These are phyloP conservation scores for barrel medic (Medicago truncatula) DNA, from an alignment of 306 rosid species.

Conservation along the genomic window DNA sequence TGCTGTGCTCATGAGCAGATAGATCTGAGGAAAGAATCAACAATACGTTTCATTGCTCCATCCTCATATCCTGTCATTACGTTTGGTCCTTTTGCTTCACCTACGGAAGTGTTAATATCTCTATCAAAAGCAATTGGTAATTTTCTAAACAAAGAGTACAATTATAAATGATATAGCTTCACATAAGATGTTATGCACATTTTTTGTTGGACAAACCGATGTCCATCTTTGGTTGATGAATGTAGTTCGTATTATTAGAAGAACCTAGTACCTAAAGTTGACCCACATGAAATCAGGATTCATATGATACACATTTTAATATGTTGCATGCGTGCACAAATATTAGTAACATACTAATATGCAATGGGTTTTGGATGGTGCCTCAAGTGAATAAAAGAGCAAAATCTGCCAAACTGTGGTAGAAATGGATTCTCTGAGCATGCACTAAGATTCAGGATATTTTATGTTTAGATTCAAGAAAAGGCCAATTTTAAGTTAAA, in stretches of 20 bases:
- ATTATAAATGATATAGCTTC: conserved; percentile 20
- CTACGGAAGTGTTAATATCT: conserved; percentile 70
- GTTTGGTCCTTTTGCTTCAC: conserved; percentile 91
- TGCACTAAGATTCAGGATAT: conserved; percentile 9
- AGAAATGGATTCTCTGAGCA: conserved; percentile 1
- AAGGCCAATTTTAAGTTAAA: conserved; percentile 14
- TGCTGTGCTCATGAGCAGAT: conserved; percentile 61
- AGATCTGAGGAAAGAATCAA: conserved; percentile 81
- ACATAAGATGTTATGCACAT: conserved; percentile 2
- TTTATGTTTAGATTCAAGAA: conserved; percentile 15
- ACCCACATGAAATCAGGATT: background rate
- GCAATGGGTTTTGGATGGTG: no score
- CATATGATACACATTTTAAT: conserved; percentile 26
- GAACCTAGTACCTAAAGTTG: conserved; percentile 24
- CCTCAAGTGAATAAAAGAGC: no score
- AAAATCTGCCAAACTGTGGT: no score
- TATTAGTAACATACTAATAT: background rate
- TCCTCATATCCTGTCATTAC: conserved; percentile 82
- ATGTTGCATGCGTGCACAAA: background rate
- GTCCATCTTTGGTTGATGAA: conserved; percentile 14
- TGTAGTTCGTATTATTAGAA: conserved; percentile 31
- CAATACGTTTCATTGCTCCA: conserved; percentile 64
- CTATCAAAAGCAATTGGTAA: conserved; percentile 88
- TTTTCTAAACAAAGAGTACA: conserved; percentile 25
- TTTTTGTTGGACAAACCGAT: background rate